Percentiles rank a stretch among this genome's conserved stretches.
Evolutionary conservation across 805 yeast species (phyloP).

Genomic region (Schwanniomyces polymorphus): DNA sequence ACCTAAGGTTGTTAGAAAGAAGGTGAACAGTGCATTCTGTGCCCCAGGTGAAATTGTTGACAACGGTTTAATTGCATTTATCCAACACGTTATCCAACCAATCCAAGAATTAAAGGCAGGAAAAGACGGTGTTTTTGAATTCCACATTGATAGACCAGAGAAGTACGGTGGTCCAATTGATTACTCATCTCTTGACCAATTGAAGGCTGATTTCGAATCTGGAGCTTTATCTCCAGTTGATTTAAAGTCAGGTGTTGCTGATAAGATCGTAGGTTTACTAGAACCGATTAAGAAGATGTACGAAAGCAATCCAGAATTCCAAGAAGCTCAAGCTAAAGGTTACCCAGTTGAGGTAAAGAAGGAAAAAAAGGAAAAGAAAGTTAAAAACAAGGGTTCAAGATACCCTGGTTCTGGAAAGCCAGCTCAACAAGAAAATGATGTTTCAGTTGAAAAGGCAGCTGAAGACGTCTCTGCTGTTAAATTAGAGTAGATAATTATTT

Average conservation of each 20-base stretch:
- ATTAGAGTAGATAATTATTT: slow-evolving; percentile 18
- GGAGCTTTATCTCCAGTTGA: slow-evolving; percentile 89
- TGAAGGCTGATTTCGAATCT: slow-evolving; percentile 70
- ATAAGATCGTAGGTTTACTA: slow-evolving; percentile 74
- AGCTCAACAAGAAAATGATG: slow-evolving; percentile 18
- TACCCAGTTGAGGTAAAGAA: slow-evolving; percentile 73
- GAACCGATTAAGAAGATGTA: slow-evolving; percentile 81
- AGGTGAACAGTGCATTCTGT: slow-evolving; percentile 89
- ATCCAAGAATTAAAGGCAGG: slow-evolving; percentile 74
- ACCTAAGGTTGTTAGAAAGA: slow-evolving; percentile 84
- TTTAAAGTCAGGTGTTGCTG: slow-evolving; percentile 88
- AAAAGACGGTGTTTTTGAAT: slow-evolving; percentile 53
- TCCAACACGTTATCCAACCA: slow-evolving; percentile 83
- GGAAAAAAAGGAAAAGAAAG: slow-evolving; percentile 70
- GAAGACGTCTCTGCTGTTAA: slow-evolving; percentile 40
- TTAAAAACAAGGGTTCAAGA: slow-evolving; percentile 85
- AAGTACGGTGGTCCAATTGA: slow-evolving; percentile 93
- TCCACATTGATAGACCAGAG: slow-evolving; percentile 88
- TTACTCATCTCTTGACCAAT: slow-evolving; percentile 63
- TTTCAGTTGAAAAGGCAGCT: slow-evolving; percentile 24
- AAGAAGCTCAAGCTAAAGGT: slow-evolving; percentile 72
- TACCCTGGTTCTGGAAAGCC: slow-evolving; percentile 64
- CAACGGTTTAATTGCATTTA: slow-evolving; percentile 85
- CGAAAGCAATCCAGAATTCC: slow-evolving; percentile 64
- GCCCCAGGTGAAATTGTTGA: slow-evolving; percentile 90